A percentile compares a stretch with the other conserved stretches of the same genome.
Conservation (phyloP, 768 basidiomycete species). For the Punctularia strigosozonata region DNA sequence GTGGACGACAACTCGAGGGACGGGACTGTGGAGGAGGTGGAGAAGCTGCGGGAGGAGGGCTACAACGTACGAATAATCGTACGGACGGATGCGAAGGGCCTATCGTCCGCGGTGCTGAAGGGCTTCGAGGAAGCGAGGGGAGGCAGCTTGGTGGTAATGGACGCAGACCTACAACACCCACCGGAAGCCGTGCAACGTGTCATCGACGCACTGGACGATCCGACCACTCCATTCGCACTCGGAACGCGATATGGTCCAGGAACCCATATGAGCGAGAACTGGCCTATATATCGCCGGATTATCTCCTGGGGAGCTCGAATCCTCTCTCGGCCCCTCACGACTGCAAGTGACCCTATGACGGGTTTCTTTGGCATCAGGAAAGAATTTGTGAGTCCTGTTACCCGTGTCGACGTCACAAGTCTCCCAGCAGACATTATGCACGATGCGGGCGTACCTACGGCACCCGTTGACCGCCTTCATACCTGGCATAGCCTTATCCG, state of each 20-base stretch:
- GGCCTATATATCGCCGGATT: constrained; percentile 18
- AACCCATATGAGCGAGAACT: constrained; percentile 16
- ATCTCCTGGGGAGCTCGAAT: constrained; percentile 18
- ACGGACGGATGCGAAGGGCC: constrained; percentile 16
- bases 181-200: constrained; percentile 17
- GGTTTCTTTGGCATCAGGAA: constrained; percentile 19
- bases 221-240: constrained; percentile 14
- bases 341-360: constrained; percentile 20
- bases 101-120: constrained; percentile 17
- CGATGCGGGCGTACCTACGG: no score
- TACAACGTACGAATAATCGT: constrained; percentile 20
- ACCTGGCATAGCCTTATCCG: neutral
- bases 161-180: constrained; percentile 19
- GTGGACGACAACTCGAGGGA: constrained; percentile 20
- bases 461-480: no score
- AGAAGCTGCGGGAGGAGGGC: constrained; percentile 15
- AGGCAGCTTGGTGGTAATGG: constrained; percentile 20
- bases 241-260: constrained; percentile 17
- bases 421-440: no score
- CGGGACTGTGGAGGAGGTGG: constrained; percentile 16
- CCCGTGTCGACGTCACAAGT: no score
- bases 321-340: constrained; percentile 16
- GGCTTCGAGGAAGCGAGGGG: constrained; percentile 18
- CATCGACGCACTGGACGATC: constrained; percentile 14
- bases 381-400: constrained; percentile 12